phyloP scores from a whole-genome alignment of 2,329 filamentous ascomycete genomes.

The Phyllosticta citriasiana region DNA sequence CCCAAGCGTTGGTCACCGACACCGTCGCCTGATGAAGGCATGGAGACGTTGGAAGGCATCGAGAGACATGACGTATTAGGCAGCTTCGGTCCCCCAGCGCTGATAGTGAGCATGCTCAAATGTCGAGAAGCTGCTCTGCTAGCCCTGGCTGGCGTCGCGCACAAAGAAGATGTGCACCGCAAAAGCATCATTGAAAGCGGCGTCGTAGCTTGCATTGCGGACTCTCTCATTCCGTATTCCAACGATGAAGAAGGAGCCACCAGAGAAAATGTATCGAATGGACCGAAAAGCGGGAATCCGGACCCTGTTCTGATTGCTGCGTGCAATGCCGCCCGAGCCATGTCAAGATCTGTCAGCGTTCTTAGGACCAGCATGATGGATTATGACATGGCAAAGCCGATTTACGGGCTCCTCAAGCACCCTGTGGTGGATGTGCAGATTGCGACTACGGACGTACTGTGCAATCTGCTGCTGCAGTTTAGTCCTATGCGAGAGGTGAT shows the following conservation, averaged over 20 bases:
- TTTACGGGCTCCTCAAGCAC: slow-evolving; percentile 67
- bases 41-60: background rate
- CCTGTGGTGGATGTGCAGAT: slow-evolving; percentile 70
- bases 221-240: slow-evolving; percentile 58
- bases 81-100: slow-evolving; percentile 16
- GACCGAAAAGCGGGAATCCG: slow-evolving; percentile 62
- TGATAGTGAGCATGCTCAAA: slow-evolving; percentile 57
- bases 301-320: slow-evolving; percentile 71
- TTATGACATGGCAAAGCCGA: slow-evolving; percentile 65
- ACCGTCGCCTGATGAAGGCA: slow-evolving; percentile 14
- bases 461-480: slow-evolving; percentile 78
- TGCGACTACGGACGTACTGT: slow-evolving; percentile 73
- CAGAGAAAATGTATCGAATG: slow-evolving; percentile 19
- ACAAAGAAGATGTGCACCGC: slow-evolving; percentile 73
- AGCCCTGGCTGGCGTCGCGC: slow-evolving; percentile 71
- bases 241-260: slow-evolving; percentile 3
- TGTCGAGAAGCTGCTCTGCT: slow-evolving; percentile 67
- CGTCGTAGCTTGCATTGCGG: slow-evolving; percentile 70
- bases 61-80: slow-evolving; percentile 7
- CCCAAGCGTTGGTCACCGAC: slow-evolving; percentile 47
- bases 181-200: slow-evolving; percentile 75
- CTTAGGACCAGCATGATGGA: slow-evolving; percentile 82
- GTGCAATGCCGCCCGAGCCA: slow-evolving; percentile 68
- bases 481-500: slow-evolving; percentile 83
- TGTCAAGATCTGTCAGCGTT: slow-evolving; percentile 76